Percentiles rank a stretch among this genome's conserved stretches.
Conservation (phyloP, 306 rosid species). For the Ormosia emarginata region DNA sequence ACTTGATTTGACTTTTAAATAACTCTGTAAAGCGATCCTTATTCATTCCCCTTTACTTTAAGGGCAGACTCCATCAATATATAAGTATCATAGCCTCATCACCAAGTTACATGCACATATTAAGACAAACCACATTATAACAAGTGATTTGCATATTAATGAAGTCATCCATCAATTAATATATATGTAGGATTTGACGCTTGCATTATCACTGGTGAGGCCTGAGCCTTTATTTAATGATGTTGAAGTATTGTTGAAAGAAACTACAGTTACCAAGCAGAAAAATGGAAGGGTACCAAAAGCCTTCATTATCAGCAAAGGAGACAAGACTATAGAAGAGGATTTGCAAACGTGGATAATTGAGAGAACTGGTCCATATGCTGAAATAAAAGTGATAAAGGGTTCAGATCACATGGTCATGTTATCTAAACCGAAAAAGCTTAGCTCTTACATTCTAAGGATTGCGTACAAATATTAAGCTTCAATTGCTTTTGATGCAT, state of each 20-base stretch:
- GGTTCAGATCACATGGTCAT: slow-evolving; percentile 51
- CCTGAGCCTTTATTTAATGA: background rate
- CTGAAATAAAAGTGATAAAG: slow-evolving; percentile 19
- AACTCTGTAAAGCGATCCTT: too few species aligned
- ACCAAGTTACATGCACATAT: too few species aligned
- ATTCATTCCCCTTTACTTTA: too few species aligned
- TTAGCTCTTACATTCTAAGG: slow-evolving; percentile 10
- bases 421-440: slow-evolving; percentile 24
- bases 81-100: too few species aligned
- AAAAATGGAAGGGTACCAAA: slow-evolving; percentile 40
- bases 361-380: slow-evolving; percentile 23
- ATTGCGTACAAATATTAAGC: slow-evolving; percentile 18
- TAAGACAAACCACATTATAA: background rate
- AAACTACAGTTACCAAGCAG: slow-evolving; percentile 10
- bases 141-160: background rate
- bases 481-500: too few species aligned
- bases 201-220: slow-evolving; percentile 36
- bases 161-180: background rate
- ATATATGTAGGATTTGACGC: slow-evolving; percentile 30
- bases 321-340: slow-evolving; percentile 1
- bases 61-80: too few species aligned
- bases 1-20: too few species aligned
- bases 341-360: slow-evolving; percentile 39
- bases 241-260: background rate
- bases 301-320: slow-evolving; percentile 23